Base-by-base conservation (phyloP, 768 basidiomycete species). In the Russula ochroleuca region DNA sequence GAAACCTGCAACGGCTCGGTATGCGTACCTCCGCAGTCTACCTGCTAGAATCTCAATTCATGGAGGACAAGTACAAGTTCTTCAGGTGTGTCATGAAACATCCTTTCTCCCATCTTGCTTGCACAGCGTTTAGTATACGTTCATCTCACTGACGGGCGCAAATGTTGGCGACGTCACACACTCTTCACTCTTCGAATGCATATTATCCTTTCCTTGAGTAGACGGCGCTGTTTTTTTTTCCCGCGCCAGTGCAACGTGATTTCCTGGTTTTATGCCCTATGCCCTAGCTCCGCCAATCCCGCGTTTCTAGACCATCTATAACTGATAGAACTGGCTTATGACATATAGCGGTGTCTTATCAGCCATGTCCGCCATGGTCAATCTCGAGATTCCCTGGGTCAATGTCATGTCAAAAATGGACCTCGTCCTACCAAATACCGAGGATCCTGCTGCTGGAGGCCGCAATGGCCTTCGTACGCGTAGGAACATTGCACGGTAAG, bases 371-470 rank as follows among this genome's bases (percentile, higher is more conserved):
- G 94, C 96, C 33, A 99, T 99, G 97, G 91, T 98, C 40, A 94
- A 94, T 70, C 83, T 99, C 45, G 97, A 98, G 72, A 86, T 97
- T 40, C 94, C 95, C 0, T 95, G 94, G 89, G 87, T 99, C 65
- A 98, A 98, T 70, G 77, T 98, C 73, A 94, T 99, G 91, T 96
- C 93, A 49, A 99, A 99, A 76, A 98, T 99, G 97, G 97, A 99
- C 74, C 83, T 99, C 50, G 90, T 98, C 51, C 92, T 84, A 0
- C 74, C 78, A 1, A 85, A 83, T 69, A 64, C 79, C 5, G 85
- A 89, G 47, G 86, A 86, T 69, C 78, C 81, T 49, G 76, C 81
- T 11, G 78, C 43, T 3, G 68, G 81, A 64, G 82, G 83, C 28
- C 77, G 91, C 63, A 94, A 92, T 72, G 92, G 90, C 17, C 75